Conservation (phyloP, 2,329 filamentous ascomycete genomes). For the Neonectria punicea region DNA sequence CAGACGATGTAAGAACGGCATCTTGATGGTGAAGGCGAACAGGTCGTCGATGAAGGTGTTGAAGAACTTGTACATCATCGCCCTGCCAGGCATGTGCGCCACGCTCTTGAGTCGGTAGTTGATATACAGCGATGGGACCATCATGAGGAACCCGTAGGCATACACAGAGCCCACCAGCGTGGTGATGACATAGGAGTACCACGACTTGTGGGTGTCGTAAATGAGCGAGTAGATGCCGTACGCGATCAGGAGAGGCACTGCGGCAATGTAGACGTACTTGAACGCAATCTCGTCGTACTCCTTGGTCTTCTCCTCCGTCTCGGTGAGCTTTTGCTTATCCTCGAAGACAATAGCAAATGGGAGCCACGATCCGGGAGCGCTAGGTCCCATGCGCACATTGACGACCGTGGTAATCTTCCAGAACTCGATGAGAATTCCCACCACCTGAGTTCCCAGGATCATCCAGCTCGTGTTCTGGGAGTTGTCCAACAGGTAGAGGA, state of each 20-base stretch:
- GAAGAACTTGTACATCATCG: constrained; percentile 98
- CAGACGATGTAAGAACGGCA: constrained; percentile 92
- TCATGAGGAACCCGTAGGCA: constrained; percentile 98
- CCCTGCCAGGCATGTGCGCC: constrained; percentile 95
- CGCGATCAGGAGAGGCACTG: constrained; percentile 86
- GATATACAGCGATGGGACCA: constrained; percentile 97
- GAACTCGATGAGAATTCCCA: constrained; percentile 75
- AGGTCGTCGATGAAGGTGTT: constrained; percentile 99
- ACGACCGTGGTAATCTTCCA: constrained; percentile 99
- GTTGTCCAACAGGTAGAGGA: constrained; percentile 97
- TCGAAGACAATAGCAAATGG: constrained; percentile 88
- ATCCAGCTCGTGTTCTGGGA: constrained; percentile 99
- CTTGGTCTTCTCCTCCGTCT: constrained; percentile 97
- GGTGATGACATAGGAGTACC: constrained; percentile 96
- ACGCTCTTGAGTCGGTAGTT: constrained; percentile 97
- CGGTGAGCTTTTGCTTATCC: constrained; percentile 95
- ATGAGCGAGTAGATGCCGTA: constrained; percentile 92
- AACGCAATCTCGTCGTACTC: constrained; percentile 99
- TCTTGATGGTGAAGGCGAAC: constrained; percentile 99
- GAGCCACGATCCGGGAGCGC: constrained; percentile 73
- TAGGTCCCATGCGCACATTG: constrained; percentile 81
- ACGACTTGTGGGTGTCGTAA: constrained; percentile 96
- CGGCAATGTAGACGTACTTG: constrained; percentile 93
- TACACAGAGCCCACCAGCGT: constrained; percentile 97
- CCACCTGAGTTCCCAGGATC: constrained; percentile 93